Percentiles rank a stretch among this genome's conserved stretches.
phyloP scores from a whole-genome alignment of 768 basidiomycete genomes.

The Termitomyces bulborhizus region DNA sequence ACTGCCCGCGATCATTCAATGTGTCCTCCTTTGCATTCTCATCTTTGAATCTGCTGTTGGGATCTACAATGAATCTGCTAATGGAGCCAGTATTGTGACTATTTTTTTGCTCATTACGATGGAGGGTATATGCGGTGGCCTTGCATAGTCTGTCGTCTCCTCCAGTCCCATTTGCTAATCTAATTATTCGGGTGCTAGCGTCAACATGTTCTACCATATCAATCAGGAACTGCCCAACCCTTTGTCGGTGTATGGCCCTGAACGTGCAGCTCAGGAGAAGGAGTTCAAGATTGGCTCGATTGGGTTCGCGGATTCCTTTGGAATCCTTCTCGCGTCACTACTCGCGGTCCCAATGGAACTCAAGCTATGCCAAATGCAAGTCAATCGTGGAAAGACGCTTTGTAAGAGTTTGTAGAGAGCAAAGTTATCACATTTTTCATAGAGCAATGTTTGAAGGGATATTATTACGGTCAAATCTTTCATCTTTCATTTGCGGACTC shows the following conservation, averaged over 20 bases:
- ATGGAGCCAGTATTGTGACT: constrained; percentile 38
- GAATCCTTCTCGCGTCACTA: constrained; percentile 60
- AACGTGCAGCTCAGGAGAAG: constrained; percentile 64
- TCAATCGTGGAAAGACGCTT: constrained; percentile 58
- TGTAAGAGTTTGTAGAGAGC: constrained; percentile 52
- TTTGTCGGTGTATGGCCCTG: constrained; percentile 38
- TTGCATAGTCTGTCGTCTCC: constrained; percentile 66
- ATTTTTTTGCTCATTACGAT: constrained; percentile 74
- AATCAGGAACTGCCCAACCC: constrained; percentile 63
- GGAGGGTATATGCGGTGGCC: constrained; percentile 90
- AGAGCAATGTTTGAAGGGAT: not conserved
- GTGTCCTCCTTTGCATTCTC: constrained; percentile 47
- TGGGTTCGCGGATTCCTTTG: constrained; percentile 80
- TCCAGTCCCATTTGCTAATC: constrained; percentile 1
- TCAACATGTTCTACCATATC: constrained; percentile 81
- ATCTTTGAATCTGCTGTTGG: constrained; percentile 53
- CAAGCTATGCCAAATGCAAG: constrained; percentile 65
- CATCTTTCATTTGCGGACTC: no score
- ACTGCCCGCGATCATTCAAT: constrained; percentile 63
- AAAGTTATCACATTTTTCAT: not conserved
- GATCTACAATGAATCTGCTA: constrained; percentile 39
- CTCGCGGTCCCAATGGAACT: constrained; percentile 72
- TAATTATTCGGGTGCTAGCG: constrained; percentile 33
- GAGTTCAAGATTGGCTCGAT: constrained; percentile 91
- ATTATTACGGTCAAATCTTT: not conserved